A percentile compares a stretch with the other conserved stretches of the same genome.
phyloP scores from a whole-genome alignment of 306 rosid species.

The Gillenia trifoliata region DNA sequence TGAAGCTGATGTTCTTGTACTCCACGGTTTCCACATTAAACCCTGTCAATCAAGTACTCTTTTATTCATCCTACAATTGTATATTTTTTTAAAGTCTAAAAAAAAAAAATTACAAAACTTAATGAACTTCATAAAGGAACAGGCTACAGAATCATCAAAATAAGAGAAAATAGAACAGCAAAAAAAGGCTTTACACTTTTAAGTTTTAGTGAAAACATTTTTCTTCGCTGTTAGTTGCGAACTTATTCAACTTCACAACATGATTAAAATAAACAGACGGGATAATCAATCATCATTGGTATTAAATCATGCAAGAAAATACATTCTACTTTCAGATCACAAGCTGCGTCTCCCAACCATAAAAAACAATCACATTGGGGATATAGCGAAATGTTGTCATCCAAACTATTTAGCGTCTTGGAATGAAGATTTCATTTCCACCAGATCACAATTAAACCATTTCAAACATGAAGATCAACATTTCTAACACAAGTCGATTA shows the following conservation, averaged over 20 bases:
- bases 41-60: conserved; percentile 40
- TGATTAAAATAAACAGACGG: background rate
- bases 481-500: background rate
- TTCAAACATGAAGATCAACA: background rate
- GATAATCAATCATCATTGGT: background rate
- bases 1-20: conserved; percentile 98
- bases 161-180: background rate
- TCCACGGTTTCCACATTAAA: conserved; percentile 99
- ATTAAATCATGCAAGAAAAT: background rate
- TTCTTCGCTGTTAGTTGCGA: background rate
- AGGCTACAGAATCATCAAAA: background rate
- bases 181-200: background rate
- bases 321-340: background rate
- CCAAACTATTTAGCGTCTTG: background rate
- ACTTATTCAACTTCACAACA: background rate
- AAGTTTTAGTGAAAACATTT: background rate
- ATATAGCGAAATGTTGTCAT: background rate
- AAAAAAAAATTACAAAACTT: background rate
- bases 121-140: background rate
- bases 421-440: background rate
- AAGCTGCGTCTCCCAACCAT: background rate
- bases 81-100: background rate
- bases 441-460: conserved; percentile 1
- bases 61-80: background rate
- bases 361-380: background rate